A percentile compares a stretch with the other conserved stretches of the same genome.
Evolutionary conservation across 73 alveolate species (phyloP).

Genomic region (Diophrys sp.): DNA sequence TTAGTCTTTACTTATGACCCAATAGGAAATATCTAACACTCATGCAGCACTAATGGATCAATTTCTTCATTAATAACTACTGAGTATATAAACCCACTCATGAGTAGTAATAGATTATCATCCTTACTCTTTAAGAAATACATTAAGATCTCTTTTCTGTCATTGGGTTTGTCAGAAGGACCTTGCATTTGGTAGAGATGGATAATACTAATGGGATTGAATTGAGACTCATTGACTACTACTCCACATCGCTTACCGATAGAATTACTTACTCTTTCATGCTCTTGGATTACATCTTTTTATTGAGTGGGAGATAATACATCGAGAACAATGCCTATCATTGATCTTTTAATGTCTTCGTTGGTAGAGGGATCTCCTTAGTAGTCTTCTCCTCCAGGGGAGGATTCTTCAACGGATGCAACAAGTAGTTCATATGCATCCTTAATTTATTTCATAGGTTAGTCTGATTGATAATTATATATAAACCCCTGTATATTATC

Average conservation of each 20-base stretch:
- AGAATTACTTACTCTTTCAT: not conserved
- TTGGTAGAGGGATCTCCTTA: too few species aligned
- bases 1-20: not conserved
- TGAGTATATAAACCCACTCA: not conserved
- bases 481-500: not conserved
- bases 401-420: too few species aligned
- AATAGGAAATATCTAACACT: not conserved
- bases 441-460: too few species aligned
- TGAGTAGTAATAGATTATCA: not conserved
- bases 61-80: not conserved
- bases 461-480: too few species aligned
- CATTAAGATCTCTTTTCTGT: not conserved
- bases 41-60: not conserved
- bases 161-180: not conserved
- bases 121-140: not conserved
- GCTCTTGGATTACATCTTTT: not conserved
- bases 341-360: not conserved
- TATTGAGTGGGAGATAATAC: not conserved
- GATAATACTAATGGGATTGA: not conserved
- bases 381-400: too few species aligned
- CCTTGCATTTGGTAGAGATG: not conserved
- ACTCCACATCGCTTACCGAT: constrained; percentile 11
- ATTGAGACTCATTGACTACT: not conserved
- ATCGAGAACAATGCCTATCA: not conserved
- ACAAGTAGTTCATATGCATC: too few species aligned